A percentile compares a stretch with the other conserved stretches of the same genome.
phyloP scores from a whole-genome alignment of 345 rosid species.

The Dipteronia sinensis region DNA sequence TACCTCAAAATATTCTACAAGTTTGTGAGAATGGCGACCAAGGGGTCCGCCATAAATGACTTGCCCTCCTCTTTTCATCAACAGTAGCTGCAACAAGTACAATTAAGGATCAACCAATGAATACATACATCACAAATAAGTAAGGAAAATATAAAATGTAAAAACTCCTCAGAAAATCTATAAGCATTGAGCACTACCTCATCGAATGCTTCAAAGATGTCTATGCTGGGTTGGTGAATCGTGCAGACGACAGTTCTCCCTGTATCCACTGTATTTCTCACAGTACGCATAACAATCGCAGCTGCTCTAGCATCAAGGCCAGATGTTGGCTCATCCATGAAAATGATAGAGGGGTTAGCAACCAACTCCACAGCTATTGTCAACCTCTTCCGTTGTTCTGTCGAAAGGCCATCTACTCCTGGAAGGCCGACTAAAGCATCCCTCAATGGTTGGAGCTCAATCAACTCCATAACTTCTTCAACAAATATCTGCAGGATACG shows the following conservation, averaged over 20 bases:
- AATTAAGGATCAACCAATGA: background rate
- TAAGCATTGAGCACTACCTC: constrained; percentile 52
- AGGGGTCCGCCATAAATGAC: constrained; percentile 83
- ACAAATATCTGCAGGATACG: constrained; percentile 63
- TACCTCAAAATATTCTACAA: constrained; percentile 87
- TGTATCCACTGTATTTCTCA: constrained; percentile 89
- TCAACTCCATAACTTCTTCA: constrained; percentile 92
- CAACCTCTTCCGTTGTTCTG: constrained; percentile 91
- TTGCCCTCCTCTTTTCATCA: constrained; percentile 97
- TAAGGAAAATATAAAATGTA: background rate
- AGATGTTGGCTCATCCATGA: constrained; percentile 97
- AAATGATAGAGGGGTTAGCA: constrained; percentile 89
- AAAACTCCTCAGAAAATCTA: background rate
- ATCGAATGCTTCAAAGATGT: constrained; percentile 89
- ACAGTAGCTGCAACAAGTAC: constrained; percentile 53
- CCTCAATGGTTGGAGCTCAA: constrained; percentile 71
- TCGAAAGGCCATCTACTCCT: constrained; percentile 78
- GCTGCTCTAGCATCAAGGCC: constrained; percentile 98
- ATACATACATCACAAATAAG: background rate
- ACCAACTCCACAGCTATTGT: constrained; percentile 96
- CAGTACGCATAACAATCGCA: constrained; percentile 93
- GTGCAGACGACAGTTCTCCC: constrained; percentile 98
- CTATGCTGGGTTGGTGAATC: constrained; percentile 95
- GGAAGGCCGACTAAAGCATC: constrained; percentile 89
- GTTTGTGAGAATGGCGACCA: constrained; percentile 77